Evolutionary conservation across 116 monocot genomes (phyloP).

Genomic region (Papilionanthe hybrid): DNA sequence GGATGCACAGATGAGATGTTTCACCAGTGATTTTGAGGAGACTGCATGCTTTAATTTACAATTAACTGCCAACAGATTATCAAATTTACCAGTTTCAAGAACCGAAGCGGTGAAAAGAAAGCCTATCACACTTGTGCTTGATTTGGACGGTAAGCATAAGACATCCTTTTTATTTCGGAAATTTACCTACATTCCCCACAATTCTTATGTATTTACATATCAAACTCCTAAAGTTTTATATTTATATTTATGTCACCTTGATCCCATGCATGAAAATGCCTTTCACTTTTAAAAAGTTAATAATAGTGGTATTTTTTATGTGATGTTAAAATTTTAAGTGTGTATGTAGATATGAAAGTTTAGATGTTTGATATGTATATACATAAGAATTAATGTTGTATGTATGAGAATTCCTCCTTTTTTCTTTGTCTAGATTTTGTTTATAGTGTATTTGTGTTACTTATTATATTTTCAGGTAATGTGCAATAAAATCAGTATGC

Average conservation of each 20-base stretch:
- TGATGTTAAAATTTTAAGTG: no score
- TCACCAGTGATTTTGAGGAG: conserved; percentile 22
- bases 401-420: no score
- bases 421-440: not conserved
- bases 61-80: conserved; percentile 31
- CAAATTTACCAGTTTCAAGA: conserved; percentile 26
- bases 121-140: conserved; percentile 68
- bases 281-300: no score
- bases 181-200: no score
- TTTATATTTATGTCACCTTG: no score
- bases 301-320: no score
- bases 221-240: no score
- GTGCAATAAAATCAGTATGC: not conserved
- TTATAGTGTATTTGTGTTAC: not conserved
- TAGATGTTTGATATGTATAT: no score
- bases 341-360: no score
- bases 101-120: conserved; percentile 30
- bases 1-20: conserved; percentile 18
- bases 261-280: no score
- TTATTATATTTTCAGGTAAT: not conserved
- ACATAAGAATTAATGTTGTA: no score
- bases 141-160: conserved; percentile 72
- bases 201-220: no score
- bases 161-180: not conserved
- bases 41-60: conserved; percentile 40